Evolutionary conservation across 306 rosid species (phyloP).

Genomic region (Geum urbanum): DNA sequence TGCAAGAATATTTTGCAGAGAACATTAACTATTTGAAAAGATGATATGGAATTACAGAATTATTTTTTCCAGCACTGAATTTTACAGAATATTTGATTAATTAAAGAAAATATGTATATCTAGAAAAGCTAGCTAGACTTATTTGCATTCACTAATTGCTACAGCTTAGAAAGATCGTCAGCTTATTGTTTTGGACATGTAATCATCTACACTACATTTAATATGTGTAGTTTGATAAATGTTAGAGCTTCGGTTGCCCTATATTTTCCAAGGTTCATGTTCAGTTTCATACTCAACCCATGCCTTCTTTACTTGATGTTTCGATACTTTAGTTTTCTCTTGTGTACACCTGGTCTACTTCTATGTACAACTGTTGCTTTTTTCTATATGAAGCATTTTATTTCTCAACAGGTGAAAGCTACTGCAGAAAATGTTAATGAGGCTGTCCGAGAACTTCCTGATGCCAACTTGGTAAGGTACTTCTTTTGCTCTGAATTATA

Average conservation of each 20-base stretch:
- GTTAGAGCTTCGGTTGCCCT: not conserved
- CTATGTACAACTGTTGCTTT: not conserved
- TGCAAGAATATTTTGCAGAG: not conserved
- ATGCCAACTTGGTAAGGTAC: conserved; percentile 97
- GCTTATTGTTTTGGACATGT: not conserved
- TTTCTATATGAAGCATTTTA: not conserved
- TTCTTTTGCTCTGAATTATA: conserved; percentile 34
- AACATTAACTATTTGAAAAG: not conserved
- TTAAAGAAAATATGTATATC: not conserved
- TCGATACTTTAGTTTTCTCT: not conserved
- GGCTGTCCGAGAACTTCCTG: conserved; percentile 98
- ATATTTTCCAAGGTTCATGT: not conserved
- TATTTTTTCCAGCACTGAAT: not conserved
- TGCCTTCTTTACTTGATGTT: conserved; percentile 13
- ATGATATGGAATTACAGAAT: not conserved
- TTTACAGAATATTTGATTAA: conserved; percentile 3
- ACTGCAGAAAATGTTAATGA: conserved; percentile 80
- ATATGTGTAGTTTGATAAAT: not conserved
- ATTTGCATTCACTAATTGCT: not conserved
- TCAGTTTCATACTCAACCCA: not conserved
- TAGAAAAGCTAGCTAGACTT: not conserved
- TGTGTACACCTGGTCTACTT: not conserved
- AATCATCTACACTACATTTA: not conserved
- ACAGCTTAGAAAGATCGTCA: no score
- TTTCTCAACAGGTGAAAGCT: conserved; percentile 65